Evolutionary conservation across 495 filamentous ascomycete genomes (phyloP), one percentile per base, ranked within the genome.

Genomic region (Friedmanniomyces endolithicus): DNA sequence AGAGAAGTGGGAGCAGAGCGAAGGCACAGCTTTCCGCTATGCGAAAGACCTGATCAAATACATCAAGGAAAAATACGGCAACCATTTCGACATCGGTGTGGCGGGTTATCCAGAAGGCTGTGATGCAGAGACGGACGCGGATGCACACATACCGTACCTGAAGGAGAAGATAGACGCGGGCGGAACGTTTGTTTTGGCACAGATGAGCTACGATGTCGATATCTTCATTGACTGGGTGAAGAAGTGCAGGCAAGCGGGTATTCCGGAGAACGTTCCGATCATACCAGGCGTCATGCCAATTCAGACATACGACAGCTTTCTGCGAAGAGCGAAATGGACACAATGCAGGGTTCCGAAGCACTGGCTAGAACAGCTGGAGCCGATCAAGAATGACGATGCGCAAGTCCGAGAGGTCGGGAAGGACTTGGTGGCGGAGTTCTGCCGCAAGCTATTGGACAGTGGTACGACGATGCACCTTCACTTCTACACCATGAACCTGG

Each of bases 401-500:
- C 87, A 85, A 33, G 94, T 97, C 45, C 78, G 90, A 60, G 87
- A 95, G 52, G 82, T 94, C 50, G 92, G 94, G 23, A 90, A 90
- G 64, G 82, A 75, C 19, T 71, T 99, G 31, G 83, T 99, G n/a
- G 88, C 89, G 29, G 82, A 94, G 52, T 82, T 99, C 81, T 97
- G 94, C 68, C 79, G 83, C 41, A 83, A 82, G 68, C 80, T 97
- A 43, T 71, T 95, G 47, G 76, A 80, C 37, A 79, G 81, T 17
- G 92, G 90, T 17, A 87, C 96, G 59, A 63, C 53, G 8, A 77
- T 81, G 58, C 87, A 95, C 60, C 70, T 99, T 57, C 94, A 99
- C 70, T 99, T 99, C 79, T 99, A 99, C 69, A 99, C 94, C 47
- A 99, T 99, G 94, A 99, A 99, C 70, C 75, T 99, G 12, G 90